Evolutionary conservation across 1,139 yeast genomes (phyloP), one percentile per base, ranked within the genome.

Genomic region (Suhomyces wounanorum): DNA sequence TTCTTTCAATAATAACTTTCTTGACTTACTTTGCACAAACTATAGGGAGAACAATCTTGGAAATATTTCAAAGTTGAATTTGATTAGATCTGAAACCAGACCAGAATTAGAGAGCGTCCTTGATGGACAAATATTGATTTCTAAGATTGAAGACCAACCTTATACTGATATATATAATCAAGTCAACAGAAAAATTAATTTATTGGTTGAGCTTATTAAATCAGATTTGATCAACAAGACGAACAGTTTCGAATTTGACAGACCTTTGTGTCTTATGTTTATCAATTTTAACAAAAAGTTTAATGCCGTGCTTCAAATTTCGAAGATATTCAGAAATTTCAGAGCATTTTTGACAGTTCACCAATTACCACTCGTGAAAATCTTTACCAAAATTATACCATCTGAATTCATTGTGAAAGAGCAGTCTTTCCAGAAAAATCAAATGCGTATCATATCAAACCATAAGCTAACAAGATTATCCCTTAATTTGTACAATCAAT

Each of bases 401-500:
- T 67, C 81, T 16, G 73, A 77, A 5, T 72, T 77, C 42, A 58
- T 77, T 21, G 77, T 83, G 33, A 77, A 81, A 18, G 62, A 62
- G 40, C 36, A 54, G 3, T 54, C 61, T 2, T 70, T 70, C 37
- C 67, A 69, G 43, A 33, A 23, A 17, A 78, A 78, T 16, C 70
- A 77, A 2, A 62, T 78, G 30, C 75, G 78, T 13, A 69, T 82
- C 28, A 69, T 82, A 1, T 80, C 91, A 3, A 79, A 75, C 51
- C 66, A 68, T 44, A 72, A 72, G 35, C 63, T 84, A 37, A 70
- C 82, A 2, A 76, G 76, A 47, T 57, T 88, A 7, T 78, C 91
- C 2, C 68, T 87, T 63, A 76, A 80, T 31, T 67, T 90, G 3
- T 92, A 89, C 68, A 89, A 89, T 61, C 71, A 72, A 49, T 69